Evolutionary conservation across 805 yeast genomes (phyloP).

Genomic region (Starmerella stigmatis): DNA sequence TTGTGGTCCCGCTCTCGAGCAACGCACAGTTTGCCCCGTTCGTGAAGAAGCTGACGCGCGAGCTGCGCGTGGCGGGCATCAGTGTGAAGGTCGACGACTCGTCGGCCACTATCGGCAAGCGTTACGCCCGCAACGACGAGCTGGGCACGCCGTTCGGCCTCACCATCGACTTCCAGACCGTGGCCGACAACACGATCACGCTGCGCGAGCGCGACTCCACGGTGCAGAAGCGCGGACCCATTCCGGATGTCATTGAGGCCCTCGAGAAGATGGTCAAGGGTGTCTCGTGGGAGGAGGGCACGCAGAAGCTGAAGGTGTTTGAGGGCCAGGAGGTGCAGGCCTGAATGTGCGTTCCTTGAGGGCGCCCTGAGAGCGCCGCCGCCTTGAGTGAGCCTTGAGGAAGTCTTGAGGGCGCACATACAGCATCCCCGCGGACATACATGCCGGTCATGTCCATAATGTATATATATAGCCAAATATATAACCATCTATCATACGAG

Average conservation of each 20-base stretch:
- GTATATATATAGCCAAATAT: too few relatives aligned
- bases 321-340: constrained; percentile 44
- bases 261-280: constrained; percentile 66
- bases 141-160: constrained; percentile 98
- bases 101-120: constrained; percentile 93
- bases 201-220: constrained; percentile 96
- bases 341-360: too few relatives aligned
- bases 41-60: constrained; percentile 54
- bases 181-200: constrained; percentile 78
- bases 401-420: too few relatives aligned
- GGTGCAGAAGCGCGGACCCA: constrained; percentile 87
- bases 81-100: constrained; percentile 96
- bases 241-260: constrained; percentile 58
- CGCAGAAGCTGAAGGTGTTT: constrained; percentile 58
- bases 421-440: too few relatives aligned
- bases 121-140: constrained; percentile 97
- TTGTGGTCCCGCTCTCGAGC: constrained; percentile 85
- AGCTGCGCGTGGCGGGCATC: constrained; percentile 67
- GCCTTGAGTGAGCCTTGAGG: too few relatives aligned
- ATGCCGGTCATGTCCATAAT: too few relatives aligned
- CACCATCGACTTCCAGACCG: constrained; percentile 90
- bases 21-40: constrained; percentile 71
- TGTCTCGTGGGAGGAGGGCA: constrained; percentile 76
- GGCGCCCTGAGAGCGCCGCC: not conserved
- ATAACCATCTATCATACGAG: too few relatives aligned